Evolutionary conservation across 495 filamentous ascomycete genomes (phyloP).

Genomic region (Hypoxylon fuscum): DNA sequence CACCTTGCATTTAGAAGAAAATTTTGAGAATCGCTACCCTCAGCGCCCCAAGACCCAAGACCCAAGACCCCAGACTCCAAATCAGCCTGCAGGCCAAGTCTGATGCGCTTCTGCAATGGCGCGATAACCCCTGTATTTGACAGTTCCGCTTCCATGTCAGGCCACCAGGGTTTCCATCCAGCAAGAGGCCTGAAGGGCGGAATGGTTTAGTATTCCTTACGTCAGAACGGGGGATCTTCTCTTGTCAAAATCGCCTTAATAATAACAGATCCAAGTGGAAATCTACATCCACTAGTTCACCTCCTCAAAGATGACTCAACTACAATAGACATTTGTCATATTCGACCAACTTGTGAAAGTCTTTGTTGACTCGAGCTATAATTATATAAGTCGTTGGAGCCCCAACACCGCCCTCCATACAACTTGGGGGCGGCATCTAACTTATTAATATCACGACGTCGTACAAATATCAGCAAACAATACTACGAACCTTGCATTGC

Average conservation of each 20-base stretch:
- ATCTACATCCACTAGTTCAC: constrained; percentile 1
- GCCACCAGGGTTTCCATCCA: constrained; percentile 36
- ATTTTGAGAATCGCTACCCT: background rate
- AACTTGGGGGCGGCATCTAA: constrained; percentile 11
- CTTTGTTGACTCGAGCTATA: constrained; percentile 5
- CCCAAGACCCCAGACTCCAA: constrained; percentile 11
- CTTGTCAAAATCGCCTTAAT: constrained; percentile 18
- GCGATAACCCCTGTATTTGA: constrained; percentile 33
- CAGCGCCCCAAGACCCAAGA: constrained; percentile 2
- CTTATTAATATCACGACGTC: constrained; percentile 32
- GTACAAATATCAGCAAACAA: constrained; percentile 7
- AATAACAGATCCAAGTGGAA: constrained; percentile 18
- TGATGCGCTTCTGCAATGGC: constrained; percentile 29
- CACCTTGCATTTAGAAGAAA: constrained; percentile 37
- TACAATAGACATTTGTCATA: background rate
- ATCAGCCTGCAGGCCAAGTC: constrained; percentile 17
- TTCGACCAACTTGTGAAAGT: background rate
- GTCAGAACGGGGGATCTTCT: constrained; percentile 29
- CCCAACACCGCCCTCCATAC: constrained; percentile 16
- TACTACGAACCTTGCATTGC: background rate
- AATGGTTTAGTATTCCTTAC: constrained; percentile 29
- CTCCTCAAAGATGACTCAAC: constrained; percentile 32
- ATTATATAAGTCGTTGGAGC: constrained; percentile 21
- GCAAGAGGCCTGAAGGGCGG: constrained; percentile 39
- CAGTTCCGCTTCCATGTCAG: constrained; percentile 35